Percentiles rank a stretch among this genome's conserved stretches.
Evolutionary conservation across 2,329 filamentous ascomycete genomes (phyloP).

Genomic region (Trichoderma sp.): DNA sequence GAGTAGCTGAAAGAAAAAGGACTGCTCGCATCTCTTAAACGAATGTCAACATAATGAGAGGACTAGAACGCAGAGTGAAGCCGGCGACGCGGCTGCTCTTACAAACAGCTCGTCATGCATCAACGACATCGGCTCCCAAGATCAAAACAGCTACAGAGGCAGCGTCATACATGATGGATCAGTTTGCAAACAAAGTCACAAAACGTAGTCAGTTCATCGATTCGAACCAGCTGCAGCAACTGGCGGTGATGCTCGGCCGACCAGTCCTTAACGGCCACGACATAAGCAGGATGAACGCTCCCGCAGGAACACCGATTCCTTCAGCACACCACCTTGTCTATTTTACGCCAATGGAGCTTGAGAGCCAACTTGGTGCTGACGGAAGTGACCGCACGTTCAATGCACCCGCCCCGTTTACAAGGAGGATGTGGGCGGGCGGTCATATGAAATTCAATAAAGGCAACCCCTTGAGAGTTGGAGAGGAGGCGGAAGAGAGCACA

Average conservation of each 20-base stretch:
- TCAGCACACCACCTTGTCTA: conserved; percentile 66
- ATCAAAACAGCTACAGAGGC: conserved; percentile 37
- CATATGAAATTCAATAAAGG: conserved; percentile 46
- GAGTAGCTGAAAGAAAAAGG: neutral
- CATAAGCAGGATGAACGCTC: conserved; percentile 37
- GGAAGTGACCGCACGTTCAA: conserved; percentile 66
- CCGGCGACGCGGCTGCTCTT: neutral
- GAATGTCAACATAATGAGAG: neutral
- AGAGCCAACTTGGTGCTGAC: conserved; percentile 59
- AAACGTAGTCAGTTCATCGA: conserved; percentile 57
- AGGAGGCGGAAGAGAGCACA: conserved; percentile 60
- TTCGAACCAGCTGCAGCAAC: conserved; percentile 65
- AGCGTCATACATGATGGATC: conserved; percentile 40
- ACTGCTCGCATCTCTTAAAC: neutral
- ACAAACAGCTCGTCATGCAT: neutral
- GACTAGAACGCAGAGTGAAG: neutral
- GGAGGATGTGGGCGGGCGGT: conserved; percentile 71
- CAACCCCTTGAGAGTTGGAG: conserved; percentile 53
- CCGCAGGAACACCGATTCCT: conserved; percentile 55
- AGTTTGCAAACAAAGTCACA: conserved; percentile 37
- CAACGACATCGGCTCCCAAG: conserved; percentile 21
- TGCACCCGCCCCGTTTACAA: conserved; percentile 60
- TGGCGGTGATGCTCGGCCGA: conserved; percentile 61
- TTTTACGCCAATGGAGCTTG: conserved; percentile 62
- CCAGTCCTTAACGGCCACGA: conserved; percentile 46